phyloP scores from a whole-genome alignment of 2,329 filamentous ascomycete species.

The Ustulina deusta region DNA sequence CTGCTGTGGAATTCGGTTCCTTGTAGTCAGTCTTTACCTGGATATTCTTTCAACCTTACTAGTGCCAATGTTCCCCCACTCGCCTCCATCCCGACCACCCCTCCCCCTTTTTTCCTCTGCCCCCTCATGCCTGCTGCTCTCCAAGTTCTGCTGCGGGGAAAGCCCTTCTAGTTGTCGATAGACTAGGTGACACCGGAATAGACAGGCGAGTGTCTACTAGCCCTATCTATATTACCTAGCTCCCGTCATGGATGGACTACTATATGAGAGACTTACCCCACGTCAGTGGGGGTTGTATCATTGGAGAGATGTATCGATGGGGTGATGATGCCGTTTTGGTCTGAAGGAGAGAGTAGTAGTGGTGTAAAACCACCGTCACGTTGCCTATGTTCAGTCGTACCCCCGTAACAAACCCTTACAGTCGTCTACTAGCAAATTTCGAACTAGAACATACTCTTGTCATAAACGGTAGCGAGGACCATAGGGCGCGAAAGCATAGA shows the following conservation, averaged over 20 bases:
- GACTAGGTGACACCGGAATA: not conserved
- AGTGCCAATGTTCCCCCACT: slow-evolving; percentile 29
- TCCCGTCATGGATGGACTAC: slow-evolving; percentile 2
- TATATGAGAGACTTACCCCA: slow-evolving; percentile 27
- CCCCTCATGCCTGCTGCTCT: slow-evolving; percentile 16
- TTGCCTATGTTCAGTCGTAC: not conserved
- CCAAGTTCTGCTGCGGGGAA: slow-evolving; percentile 9
- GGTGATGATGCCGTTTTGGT: slow-evolving; percentile 2
- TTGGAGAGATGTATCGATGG: slow-evolving; percentile 23
- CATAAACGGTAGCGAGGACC: not conserved
- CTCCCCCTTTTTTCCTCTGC: slow-evolving; percentile 34
- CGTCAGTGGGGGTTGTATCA: slow-evolving; percentile 29
- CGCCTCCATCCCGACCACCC: slow-evolving; percentile 36
- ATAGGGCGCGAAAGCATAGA: slow-evolving; percentile 3
- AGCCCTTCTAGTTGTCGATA: slow-evolving; percentile 7
- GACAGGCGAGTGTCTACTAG: not conserved
- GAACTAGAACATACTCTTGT: not conserved
- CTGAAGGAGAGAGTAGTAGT: not conserved
- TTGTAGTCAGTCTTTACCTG: not conserved
- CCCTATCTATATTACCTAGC: not conserved
- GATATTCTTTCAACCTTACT: slow-evolving; percentile 4
- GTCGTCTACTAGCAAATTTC: not conserved
- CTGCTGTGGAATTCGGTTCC: slow-evolving; percentile 20
- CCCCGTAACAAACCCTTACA: not conserved
- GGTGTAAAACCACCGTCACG: slow-evolving; percentile 2